Evolutionary conservation across 768 basidiomycete species (phyloP).

Genomic region (Hygrophorus pudorinus): DNA sequence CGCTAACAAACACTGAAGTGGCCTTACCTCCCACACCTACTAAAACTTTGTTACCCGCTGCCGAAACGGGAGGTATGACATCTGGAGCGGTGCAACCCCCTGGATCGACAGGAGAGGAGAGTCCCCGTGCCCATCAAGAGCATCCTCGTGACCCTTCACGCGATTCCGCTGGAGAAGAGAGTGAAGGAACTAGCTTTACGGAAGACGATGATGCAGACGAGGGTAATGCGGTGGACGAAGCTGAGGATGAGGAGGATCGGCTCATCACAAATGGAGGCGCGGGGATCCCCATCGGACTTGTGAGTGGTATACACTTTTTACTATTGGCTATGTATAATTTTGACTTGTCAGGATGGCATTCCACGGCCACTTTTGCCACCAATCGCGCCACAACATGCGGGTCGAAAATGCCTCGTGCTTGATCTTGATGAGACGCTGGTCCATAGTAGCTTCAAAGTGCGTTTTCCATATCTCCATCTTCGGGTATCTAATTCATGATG

Average conservation of each 20-base stretch:
- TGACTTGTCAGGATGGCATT: constrained; percentile 49
- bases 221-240: constrained; percentile 37
- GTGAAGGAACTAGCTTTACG: constrained; percentile 57
- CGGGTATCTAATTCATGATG: neutral
- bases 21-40: constrained; percentile 41
- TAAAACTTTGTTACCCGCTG: constrained; percentile 16
- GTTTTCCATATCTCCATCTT: constrained; percentile 3
- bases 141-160: constrained; percentile 26
- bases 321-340: neutral
- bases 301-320: constrained; percentile 31
- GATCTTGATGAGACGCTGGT: constrained; percentile 86
- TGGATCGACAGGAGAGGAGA: constrained; percentile 56
- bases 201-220: constrained; percentile 62
- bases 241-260: constrained; percentile 85
- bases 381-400: constrained; percentile 50
- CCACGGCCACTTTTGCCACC: constrained; percentile 66
- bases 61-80: constrained; percentile 78
- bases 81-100: constrained; percentile 91
- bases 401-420: constrained; percentile 76
- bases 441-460: constrained; percentile 80
- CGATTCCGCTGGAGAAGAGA: constrained; percentile 43
- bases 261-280: constrained; percentile 87
- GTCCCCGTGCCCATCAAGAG: constrained; percentile 4
- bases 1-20: constrained; percentile 26
- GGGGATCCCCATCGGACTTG: constrained; percentile 90